Conservation (phyloP, 495 filamentous ascomycete genomes). For the Tuber borchii region DNA sequence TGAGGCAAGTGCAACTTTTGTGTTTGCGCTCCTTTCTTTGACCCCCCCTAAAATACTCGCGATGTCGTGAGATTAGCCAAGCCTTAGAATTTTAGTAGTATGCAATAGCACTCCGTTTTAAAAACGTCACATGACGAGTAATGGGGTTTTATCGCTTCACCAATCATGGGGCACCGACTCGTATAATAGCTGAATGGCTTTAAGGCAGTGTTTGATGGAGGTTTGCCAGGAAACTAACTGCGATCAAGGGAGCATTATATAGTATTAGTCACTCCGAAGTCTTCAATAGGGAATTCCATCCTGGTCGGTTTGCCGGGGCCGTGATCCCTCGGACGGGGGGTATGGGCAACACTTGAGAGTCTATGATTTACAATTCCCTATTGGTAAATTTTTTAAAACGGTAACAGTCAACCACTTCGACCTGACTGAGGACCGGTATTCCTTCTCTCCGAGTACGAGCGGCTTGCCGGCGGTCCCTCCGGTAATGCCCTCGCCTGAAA, state of each 20-base stretch:
- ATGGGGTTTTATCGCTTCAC: neutral
- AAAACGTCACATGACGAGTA: too few species aligned
- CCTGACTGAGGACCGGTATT: conserved; percentile 29
- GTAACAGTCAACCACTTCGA: neutral
- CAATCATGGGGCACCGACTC: neutral
- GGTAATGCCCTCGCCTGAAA: conserved; percentile 44
- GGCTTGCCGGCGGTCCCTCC: conserved; percentile 47
- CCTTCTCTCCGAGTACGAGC: conserved; percentile 44
- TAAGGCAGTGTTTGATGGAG: neutral
- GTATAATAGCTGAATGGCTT: neutral
- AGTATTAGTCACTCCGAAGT: neutral
- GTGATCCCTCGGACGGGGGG: neutral
- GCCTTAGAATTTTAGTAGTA: too few species aligned
- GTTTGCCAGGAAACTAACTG: neutral
- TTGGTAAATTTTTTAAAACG: neutral
- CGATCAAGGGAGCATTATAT: neutral
- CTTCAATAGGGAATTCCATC: neutral
- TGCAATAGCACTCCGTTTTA: too few species aligned
- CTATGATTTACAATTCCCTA: neutral
- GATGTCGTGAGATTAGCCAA: too few species aligned
- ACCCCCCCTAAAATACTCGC: neutral
- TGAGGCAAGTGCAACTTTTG: neutral
- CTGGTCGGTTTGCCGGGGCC: neutral
- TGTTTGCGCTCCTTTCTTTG: neutral
- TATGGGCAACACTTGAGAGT: too few species aligned